phyloP scores from a whole-genome alignment of 495 filamentous ascomycete species.

The Annulohypoxylon moriforme region DNA sequence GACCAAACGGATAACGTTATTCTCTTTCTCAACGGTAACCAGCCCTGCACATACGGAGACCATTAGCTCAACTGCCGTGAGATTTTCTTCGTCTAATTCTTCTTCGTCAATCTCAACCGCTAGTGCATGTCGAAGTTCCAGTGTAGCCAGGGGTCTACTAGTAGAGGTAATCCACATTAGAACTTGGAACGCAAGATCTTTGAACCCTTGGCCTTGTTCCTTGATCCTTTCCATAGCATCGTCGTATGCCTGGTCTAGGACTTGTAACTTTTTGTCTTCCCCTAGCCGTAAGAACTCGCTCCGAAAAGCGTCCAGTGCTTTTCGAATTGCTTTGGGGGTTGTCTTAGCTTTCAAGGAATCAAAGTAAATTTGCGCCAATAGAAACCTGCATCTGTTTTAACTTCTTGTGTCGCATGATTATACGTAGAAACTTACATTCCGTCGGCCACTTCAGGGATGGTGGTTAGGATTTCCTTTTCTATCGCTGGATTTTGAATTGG shows the following conservation, averaged over 20 bases:
- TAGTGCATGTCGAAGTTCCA: conserved; percentile 63
- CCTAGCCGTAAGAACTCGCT: neutral
- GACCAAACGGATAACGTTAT: conserved; percentile 60
- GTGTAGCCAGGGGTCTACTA: conserved; percentile 43
- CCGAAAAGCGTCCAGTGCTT: conserved; percentile 50
- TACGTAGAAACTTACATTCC: conserved; percentile 55
- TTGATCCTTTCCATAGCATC: conserved; percentile 59
- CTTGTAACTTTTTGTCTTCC: conserved; percentile 11
- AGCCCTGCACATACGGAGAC: conserved; percentile 65
- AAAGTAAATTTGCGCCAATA: conserved; percentile 64
- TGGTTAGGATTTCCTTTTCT: conserved; percentile 46
- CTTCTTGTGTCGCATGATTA: neutral
- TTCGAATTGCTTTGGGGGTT: conserved; percentile 47
- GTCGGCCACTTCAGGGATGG: conserved; percentile 47
- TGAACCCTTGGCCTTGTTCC: conserved; percentile 45
- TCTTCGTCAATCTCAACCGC: conserved; percentile 48
- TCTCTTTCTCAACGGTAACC: conserved; percentile 61
- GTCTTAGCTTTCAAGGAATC: conserved; percentile 55
- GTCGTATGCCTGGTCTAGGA: conserved; percentile 55
- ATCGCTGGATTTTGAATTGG: conserved; percentile 42
- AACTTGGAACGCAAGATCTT: conserved; percentile 27
- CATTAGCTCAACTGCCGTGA: conserved; percentile 54
- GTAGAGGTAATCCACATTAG: neutral
- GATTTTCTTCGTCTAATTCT: conserved; percentile 54
- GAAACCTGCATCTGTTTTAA: conserved; percentile 57